Base-by-base conservation (phyloP, 306 rosid genomes). In the Vigna trinervia region DNA sequence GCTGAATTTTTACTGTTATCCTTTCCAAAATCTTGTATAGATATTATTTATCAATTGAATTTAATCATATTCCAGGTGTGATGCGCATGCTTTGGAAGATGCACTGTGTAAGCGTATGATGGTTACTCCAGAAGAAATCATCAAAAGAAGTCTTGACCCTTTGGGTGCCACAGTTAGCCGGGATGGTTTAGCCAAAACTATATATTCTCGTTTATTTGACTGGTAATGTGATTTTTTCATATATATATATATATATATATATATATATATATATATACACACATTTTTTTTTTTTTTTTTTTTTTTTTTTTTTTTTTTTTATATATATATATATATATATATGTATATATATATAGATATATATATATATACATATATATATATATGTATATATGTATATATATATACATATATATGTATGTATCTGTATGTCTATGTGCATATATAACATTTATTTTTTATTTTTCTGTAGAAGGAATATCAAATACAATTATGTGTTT, bases 41-140 rank as follows among this genome's bases (percentile, higher is more conserved):
- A 53, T 73, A 17, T 63, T 74, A 19, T 74, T 75, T 43, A 63
- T 57, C 60, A 71, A 66, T 75, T 48, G 26, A 50, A 69, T 62
- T 71, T 76, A 26, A 69, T 73, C 69, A 47, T 84, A 57, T 84
- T 83, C 76, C 78, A 94, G 98, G 94, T 94, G 97, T 82, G 85
- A 87, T 71, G 83, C 89, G 22, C 61, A 30, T 57, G 86, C 90
- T 73, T 83, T 94, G 81, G 90, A 89, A 85, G 91, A 86, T 84
- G 94, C 97, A 66, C 89, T 94, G 58, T 73, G 91, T 81, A 89
- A 88, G 85, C 97, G 94, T 64, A 64, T 89, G 85, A 94, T 94
- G 94, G 64, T 92, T 77, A 94, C 96, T 64, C 98, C 96, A 12
- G 98, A 94, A 78, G 98, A 92, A 81, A 78, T 91, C 84, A 94